Base-by-base conservation (phyloP, 2,329 filamentous ascomycete species). In the Pseudogymnoascus sp. region DNA sequence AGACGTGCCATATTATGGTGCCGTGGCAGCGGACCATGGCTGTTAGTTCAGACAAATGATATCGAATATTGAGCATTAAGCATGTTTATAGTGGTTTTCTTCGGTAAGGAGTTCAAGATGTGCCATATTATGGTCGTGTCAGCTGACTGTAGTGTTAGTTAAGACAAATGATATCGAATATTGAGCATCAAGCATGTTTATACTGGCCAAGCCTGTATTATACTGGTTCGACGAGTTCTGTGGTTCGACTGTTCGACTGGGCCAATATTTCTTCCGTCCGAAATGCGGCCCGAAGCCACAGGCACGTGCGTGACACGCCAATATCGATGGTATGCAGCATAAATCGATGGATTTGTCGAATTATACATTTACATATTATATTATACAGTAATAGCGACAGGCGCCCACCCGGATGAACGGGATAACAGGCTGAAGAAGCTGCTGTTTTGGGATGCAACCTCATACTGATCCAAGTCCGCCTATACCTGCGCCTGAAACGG, bases 281-380 rank as follows among this genome's bases (percentile, higher is more conserved):
- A 53, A 53, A 53, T 53, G 46, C 46, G 46, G 46, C 46, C 46
- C 46, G 46, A 31, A 53, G 46, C 46, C 46, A 31, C n/a, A 53
- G 26, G 46, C 46, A 56, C 46, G 46, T 56, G 46, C 46, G 11
- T 53, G 26, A 31, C 26, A 14, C 26, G n/a, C 46, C 46, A 28
- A 31, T 22, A 31, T 6, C 26, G 8, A 56, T 56, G n/a, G 5
- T 5, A 12, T 56, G 2, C n/a, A 31, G 46, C 46, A 31, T 33
- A 56, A 56, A 33, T 56, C 26, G 46, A 56, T 56, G 4, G 46
- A 56, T 56, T 56, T 19, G 24, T 53, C 24, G 24, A 53, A 53
- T 53, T 56, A 56, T 56, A 56, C 46, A 56, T 6, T 2, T 31
- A 31, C 46, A 56, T 56, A 53, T 31, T 31, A 19, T 11, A 16